Evolutionary conservation across 2,329 filamentous ascomycete species (phyloP), one percentile per base, ranked within the genome.

Genomic region (Stagonosporopsis vannaccii): DNA sequence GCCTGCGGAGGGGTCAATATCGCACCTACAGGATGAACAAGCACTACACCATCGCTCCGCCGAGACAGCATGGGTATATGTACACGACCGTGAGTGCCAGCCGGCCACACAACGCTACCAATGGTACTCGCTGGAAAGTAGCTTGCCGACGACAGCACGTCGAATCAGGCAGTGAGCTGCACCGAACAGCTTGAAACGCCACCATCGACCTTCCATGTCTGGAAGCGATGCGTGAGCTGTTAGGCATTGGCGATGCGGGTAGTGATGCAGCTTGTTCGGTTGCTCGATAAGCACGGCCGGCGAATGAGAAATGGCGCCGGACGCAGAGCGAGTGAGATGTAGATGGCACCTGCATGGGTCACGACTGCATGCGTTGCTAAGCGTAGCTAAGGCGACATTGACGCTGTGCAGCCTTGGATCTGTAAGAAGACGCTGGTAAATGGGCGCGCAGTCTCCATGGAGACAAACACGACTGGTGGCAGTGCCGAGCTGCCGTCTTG

Each of bases 131-230:
- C 8, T n/a, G 32, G 40, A 49, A 45, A 40, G 28, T 45, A 55
- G 43, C 30, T 23, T 45, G 25, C 36, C 42, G 51, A 33, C 12
- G 12, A 39, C 39, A 30, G 41, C 40, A 33, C 32, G 19, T 53
- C 60, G 26, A 54, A 63, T 58, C 19, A 42, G 59, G 60, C 44
- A 60, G 45, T 36, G 61, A 65, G 46, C 45, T 59, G 44, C 60
- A 60, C 20, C 19, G 44, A 30, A 30, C 35, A 52, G 28, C 50
- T 51, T 39, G 42, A 53, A 40, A 62, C 39, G 52, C 28, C 56
- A 37, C 36, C 47, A 49, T 51, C 35, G 54, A 67, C 61, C 66
- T 69, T 63, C 65, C 63, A 30, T 52, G 37, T 63, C 42, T 48
- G 61, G 61, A 43, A 55, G 22, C 43, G 51, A 55, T 37, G 52